Base-by-base conservation (phyloP, 2,329 filamentous ascomycete species). In the Fusarium succisae region DNA sequence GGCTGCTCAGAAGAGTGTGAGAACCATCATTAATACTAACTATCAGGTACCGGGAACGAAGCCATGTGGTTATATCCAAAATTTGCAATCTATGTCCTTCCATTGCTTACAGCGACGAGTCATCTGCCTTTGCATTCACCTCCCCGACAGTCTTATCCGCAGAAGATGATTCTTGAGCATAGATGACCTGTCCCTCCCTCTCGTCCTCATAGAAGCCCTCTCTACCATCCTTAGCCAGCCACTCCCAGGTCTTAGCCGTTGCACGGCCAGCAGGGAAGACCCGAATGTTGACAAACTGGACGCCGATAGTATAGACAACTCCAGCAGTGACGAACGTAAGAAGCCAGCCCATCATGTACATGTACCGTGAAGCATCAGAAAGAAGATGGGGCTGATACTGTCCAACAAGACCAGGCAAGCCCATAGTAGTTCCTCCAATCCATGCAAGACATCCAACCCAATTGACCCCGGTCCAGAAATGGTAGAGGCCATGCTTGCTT, bases 261-360 rank as follows among this genome's bases (percentile, higher is more conserved):
- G 20, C 45, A 0, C 45, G 45, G 1, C 57, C 18, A 54, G 45
- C 13, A 5, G 45, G 57, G n/a, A 60, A 60, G 0, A 60, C 45
- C 1, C 57, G 45, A 8, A 54, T 60, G 4, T 60, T 60, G 35
- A 60, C 45, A 10, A 54, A 60, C 35, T 60, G 45, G 3, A 60
- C 45, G 9, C 57, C 45, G 8, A 54, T 38, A 14, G 32, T 28
- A 8, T 60, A 60, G 14, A 60, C 45, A 5, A 60, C 20, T 6
- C 57, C 57, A 24, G 57, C 57, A 12, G 57, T 60, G 15, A 54
- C 57, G 8, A 60, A 60, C 1, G 57, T 60, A 8, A 60, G n/a
- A 30, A 60, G 47, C 57, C 57, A 60, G 0, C 57, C 44, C 57
- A 60, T 60, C 57, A 41, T 60, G 11, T 60, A 60, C 57, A 54